Evolutionary conservation across 208 protist genomes (phyloP).

Genomic region (Trypanosoma melophagium): DNA sequence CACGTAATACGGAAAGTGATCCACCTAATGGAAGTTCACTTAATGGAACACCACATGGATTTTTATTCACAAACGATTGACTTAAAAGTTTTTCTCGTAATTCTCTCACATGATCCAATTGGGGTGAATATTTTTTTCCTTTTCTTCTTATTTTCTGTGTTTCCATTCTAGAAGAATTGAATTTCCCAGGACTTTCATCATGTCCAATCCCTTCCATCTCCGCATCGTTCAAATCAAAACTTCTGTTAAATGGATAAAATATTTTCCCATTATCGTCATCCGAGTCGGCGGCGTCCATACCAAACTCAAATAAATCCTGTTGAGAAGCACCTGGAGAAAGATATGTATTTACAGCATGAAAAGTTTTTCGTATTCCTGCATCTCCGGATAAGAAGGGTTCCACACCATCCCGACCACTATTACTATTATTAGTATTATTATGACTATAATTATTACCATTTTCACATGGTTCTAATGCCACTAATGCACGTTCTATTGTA

Average conservation of each 20-base stretch:
- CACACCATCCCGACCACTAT: neutral
- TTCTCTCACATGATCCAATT: slow-evolving; percentile 2
- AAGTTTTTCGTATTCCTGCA: too few species aligned
- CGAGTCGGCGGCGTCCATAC: slow-evolving; percentile 34
- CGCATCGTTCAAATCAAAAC: slow-evolving; percentile 30
- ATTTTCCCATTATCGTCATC: slow-evolving; percentile 56
- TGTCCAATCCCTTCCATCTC: neutral
- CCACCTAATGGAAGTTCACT: slow-evolving; percentile 38
- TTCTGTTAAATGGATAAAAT: slow-evolving; percentile 69
- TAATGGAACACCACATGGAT: slow-evolving; percentile 38
- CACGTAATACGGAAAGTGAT: slow-evolving; percentile 21
- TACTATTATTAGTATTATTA: too few species aligned
- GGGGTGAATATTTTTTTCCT: neutral
- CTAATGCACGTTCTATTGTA: slow-evolving; percentile 47
- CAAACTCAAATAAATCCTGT: slow-evolving; percentile 27
- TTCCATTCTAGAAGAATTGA: neutral
- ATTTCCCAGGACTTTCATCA: neutral
- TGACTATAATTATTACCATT: too few species aligned
- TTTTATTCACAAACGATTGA: slow-evolving; percentile 29
- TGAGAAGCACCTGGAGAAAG: slow-evolving; percentile 14
- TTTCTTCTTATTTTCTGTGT: neutral
- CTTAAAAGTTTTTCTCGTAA: slow-evolving; percentile 23
- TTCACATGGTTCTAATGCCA: slow-evolving; percentile 34
- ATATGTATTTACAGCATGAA: neutral
- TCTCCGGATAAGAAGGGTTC: too few species aligned